phyloP scores from a whole-genome alignment of 768 basidiomycete genomes.

The Myochromella boudieri region DNA sequence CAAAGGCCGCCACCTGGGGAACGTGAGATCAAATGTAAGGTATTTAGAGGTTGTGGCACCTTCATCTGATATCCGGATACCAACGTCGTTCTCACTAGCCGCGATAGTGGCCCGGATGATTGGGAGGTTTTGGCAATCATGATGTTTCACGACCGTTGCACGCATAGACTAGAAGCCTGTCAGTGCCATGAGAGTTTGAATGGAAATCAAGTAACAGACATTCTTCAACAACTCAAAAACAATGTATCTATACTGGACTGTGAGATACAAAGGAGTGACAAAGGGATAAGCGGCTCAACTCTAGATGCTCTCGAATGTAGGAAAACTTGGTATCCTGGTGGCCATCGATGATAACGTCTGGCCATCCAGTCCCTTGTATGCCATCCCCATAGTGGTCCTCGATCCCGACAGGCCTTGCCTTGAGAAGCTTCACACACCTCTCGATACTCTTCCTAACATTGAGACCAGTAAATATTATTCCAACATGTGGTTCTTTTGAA shows the following conservation, averaged over 20 bases:
- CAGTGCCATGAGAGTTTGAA: neutral
- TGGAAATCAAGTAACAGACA: constrained; percentile 40
- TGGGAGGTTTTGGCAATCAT: constrained; percentile 43
- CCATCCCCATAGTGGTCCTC: constrained; percentile 35
- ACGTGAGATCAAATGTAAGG: constrained; percentile 8
- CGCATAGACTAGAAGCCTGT: constrained; percentile 58
- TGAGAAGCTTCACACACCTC: constrained; percentile 61
- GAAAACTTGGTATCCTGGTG: constrained; percentile 69
- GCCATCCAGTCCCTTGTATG: constrained; percentile 39
- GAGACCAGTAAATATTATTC: constrained; percentile 80
- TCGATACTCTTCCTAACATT: constrained; percentile 70
- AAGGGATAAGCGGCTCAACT: constrained; percentile 45
- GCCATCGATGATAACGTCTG: constrained; percentile 72
- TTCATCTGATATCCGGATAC: constrained; percentile 89
- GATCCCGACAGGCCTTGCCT: constrained; percentile 42
- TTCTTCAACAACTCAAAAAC: constrained; percentile 90
- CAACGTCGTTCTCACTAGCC: constrained; percentile 69
- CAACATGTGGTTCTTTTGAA: constrained; percentile 63
- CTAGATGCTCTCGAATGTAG: constrained; percentile 85
- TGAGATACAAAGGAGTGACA: neutral
- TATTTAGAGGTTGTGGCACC: constrained; percentile 38
- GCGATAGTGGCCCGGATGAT: constrained; percentile 75
- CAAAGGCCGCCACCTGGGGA: constrained; percentile 69
- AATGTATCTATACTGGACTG: constrained; percentile 57
- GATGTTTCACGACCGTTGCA: constrained; percentile 59